Percentiles rank a stretch among this genome's conserved stretches.
Conservation (phyloP, 1,284 basidiomycete genomes). For the Naganishia sp. region DNA sequence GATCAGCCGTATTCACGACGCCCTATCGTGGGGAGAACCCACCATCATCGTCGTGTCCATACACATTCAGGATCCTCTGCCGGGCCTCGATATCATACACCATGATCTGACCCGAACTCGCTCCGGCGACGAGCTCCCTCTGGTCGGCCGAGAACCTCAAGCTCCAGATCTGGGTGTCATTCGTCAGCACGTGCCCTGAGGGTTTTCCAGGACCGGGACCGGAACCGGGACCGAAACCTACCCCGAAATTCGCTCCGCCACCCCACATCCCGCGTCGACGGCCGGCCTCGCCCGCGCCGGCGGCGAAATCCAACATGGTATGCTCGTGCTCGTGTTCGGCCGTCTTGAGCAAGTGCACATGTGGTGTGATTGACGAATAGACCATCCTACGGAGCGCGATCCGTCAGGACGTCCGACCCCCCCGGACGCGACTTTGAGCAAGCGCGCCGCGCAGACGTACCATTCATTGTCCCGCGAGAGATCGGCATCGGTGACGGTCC, state of each 20-base stretch:
- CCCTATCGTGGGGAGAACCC: constrained; percentile 15
- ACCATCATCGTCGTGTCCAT: constrained; percentile 77
- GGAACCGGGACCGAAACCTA: constrained; percentile 19
- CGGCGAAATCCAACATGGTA: constrained; percentile 71
- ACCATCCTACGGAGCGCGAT: constrained; percentile 66
- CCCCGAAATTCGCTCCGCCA: constrained; percentile 51
- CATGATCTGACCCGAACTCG: constrained; percentile 54
- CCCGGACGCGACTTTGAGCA: too few relatives aligned
- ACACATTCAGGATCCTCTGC: constrained; percentile 75
- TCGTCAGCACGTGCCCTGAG: too few relatives aligned
- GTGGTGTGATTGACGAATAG: constrained; percentile 81
- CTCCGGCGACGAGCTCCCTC: constrained; percentile 74
- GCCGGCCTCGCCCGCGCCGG: constrained; percentile 42
- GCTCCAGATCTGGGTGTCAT: constrained; percentile 68
- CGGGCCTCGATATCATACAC: constrained; percentile 88
- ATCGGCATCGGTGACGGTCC: constrained; percentile 96
- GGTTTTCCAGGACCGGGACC: background rate
- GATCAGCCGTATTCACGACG: background rate
- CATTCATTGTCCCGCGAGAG: constrained; percentile 87
- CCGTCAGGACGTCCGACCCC: background rate
- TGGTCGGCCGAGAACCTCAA: constrained; percentile 95
- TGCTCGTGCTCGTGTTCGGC: constrained; percentile 70
- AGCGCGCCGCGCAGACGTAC: constrained; percentile 51
- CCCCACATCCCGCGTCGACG: constrained; percentile 38
- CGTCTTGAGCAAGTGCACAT: constrained; percentile 82